Evolutionary conservation across 2,329 filamentous ascomycete genomes (phyloP).

Genomic region (Sporothrix schenckii): DNA sequence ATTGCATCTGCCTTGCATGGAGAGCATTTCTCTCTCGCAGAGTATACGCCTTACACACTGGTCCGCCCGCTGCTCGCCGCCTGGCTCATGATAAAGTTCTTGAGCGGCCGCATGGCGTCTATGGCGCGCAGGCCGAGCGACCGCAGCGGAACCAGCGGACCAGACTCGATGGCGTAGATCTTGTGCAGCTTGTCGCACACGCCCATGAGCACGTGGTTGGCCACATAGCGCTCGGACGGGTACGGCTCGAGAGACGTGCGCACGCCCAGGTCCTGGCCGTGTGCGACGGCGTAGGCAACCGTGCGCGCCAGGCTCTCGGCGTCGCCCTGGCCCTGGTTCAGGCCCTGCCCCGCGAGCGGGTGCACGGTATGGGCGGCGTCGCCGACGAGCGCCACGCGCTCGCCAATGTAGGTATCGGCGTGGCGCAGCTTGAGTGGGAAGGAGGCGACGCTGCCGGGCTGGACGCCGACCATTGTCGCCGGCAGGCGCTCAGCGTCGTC

Average conservation of each 20-base stretch:
- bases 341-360: slow-evolving; percentile 88
- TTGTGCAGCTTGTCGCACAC: slow-evolving; percentile 91
- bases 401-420: slow-evolving; percentile 88
- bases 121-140: slow-evolving; percentile 77
- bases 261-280: slow-evolving; percentile 86
- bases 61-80: slow-evolving; percentile 51
- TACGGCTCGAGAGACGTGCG: slow-evolving; percentile 80
- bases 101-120: slow-evolving; percentile 73
- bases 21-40: no score
- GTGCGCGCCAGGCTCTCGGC: slow-evolving; percentile 75
- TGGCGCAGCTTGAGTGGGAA: slow-evolving; percentile 92
- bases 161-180: slow-evolving; percentile 78
- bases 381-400: slow-evolving; percentile 88
- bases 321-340: slow-evolving; percentile 92
- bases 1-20: no score
- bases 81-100: slow-evolving; percentile 82
- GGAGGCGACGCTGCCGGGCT: slow-evolving; percentile 78
- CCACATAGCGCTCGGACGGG: slow-evolving; percentile 75
- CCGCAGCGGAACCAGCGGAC: slow-evolving; percentile 77
- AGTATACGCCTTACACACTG: neutral
- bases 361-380: slow-evolving; percentile 96
- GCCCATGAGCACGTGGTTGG: slow-evolving; percentile 77
- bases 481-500: slow-evolving; percentile 58
- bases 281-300: slow-evolving; percentile 74
- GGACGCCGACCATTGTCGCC: slow-evolving; percentile 68